Conservation (phyloP, 495 filamentous ascomycete species). For the Halenospora varia region DNA sequence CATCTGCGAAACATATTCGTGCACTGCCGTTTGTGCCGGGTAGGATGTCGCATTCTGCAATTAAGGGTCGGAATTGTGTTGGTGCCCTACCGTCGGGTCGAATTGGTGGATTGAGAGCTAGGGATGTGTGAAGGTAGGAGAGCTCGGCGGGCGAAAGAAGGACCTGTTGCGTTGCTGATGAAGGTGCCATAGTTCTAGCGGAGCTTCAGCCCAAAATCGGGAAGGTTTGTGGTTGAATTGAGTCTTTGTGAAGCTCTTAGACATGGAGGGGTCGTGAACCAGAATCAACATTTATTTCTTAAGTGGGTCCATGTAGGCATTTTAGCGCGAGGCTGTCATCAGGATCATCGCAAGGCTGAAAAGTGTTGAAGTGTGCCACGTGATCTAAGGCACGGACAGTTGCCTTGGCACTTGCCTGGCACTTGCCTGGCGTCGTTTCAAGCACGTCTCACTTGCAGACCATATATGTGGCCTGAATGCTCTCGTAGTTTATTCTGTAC, state of each 20-base stretch:
- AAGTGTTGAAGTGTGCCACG: no score
- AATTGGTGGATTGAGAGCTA: constrained; percentile 72
- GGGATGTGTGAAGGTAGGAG: constrained; percentile 89
- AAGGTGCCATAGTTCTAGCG: constrained; percentile 20
- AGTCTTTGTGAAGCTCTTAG: background rate
- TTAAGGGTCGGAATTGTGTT: constrained; percentile 83
- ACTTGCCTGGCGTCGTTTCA: no score
- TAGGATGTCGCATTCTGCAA: constrained; percentile 85
- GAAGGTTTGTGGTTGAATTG: background rate
- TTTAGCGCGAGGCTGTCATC: background rate
- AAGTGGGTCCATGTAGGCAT: background rate
- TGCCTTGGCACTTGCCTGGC: no score
- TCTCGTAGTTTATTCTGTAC: no score
- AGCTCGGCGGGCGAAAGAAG: constrained; percentile 93
- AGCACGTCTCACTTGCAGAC: no score
- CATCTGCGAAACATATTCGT: constrained; percentile 89
- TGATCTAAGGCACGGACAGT: no score
- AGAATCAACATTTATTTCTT: background rate
- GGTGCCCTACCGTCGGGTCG: constrained; percentile 82
- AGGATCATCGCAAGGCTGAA: background rate
- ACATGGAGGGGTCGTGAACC: background rate
- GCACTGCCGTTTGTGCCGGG: constrained; percentile 89
- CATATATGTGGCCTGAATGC: no score
- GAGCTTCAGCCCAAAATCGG: background rate
- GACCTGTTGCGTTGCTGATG: constrained; percentile 35